Evolutionary conservation across 2,329 filamentous ascomycete genomes (phyloP).

Genomic region (Trichoderma sp.): DNA sequence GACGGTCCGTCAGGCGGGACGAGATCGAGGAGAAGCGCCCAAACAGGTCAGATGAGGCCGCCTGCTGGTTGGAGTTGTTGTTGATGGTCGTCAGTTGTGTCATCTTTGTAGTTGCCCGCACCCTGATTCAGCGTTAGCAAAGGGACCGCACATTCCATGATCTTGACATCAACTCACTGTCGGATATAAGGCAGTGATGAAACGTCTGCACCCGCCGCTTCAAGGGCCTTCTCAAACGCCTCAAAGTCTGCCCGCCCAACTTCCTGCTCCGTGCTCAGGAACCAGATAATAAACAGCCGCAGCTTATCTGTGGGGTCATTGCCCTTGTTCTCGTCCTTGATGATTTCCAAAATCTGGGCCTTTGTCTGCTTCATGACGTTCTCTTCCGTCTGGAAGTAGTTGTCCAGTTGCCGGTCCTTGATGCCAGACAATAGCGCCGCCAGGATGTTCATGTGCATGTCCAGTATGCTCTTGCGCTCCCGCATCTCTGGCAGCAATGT

Average conservation of each 20-base stretch:
- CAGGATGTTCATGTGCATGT: slow-evolving; percentile 99
- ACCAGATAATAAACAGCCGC: slow-evolving; percentile 95
- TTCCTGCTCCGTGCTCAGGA: slow-evolving; percentile 88
- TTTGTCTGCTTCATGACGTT: slow-evolving; percentile 90
- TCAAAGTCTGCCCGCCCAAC: slow-evolving; percentile 80
- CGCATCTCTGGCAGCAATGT: slow-evolving; percentile 87
- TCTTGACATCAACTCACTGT: slow-evolving; percentile 59
- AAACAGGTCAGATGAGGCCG: slow-evolving; percentile 75
- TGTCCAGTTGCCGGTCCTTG: slow-evolving; percentile 92
- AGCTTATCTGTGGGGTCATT: slow-evolving; percentile 86
- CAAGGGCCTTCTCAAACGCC: slow-evolving; percentile 82
- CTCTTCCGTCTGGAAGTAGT: slow-evolving; percentile 94
- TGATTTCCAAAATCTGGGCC: slow-evolving; percentile 80
- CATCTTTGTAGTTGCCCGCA: slow-evolving; percentile 95
- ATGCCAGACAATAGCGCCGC: slow-evolving; percentile 77
- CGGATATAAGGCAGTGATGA: slow-evolving; percentile 82
- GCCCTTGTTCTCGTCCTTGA: slow-evolving; percentile 81
- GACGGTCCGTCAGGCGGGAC: slow-evolving; percentile 86
- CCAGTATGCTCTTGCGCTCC: slow-evolving; percentile 87
- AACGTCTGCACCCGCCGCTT: slow-evolving; percentile 72
- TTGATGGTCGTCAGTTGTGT: slow-evolving; percentile 95
- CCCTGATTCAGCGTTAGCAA: slow-evolving; percentile 51
- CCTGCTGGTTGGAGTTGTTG: slow-evolving; percentile 66
- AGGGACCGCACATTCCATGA: background rate
- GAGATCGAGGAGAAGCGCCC: slow-evolving; percentile 91